Evolutionary conservation across 148 eudicot genomes (phyloP).

Genomic region (Heliamphora exappendiculata): DNA sequence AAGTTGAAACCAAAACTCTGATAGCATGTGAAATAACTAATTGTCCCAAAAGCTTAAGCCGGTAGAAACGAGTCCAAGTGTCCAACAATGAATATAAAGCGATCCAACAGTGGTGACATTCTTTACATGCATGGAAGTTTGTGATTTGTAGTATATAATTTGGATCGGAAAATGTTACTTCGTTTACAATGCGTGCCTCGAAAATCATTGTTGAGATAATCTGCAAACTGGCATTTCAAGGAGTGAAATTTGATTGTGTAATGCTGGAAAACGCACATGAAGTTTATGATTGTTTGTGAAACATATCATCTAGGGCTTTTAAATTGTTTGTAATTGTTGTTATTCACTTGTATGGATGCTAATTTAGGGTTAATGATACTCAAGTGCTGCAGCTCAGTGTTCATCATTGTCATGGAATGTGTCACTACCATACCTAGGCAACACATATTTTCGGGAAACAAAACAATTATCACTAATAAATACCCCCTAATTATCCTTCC

Average conservation of each 20-base stretch:
- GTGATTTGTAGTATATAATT: slow-evolving; percentile 1
- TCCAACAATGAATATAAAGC: too few species aligned
- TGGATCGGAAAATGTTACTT: background rate
- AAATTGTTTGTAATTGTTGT: background rate
- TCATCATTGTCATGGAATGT: background rate
- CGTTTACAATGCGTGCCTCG: background rate
- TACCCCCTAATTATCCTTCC: background rate
- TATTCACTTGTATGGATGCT: background rate
- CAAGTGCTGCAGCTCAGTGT: background rate
- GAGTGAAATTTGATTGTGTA: background rate
- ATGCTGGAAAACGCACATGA: background rate
- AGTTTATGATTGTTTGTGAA: background rate
- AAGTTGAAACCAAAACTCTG: too few species aligned
- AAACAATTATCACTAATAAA: background rate
- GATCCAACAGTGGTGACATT: background rate
- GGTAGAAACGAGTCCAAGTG: too few species aligned
- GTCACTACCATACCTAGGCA: background rate
- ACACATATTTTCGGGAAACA: background rate
- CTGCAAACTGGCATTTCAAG: background rate
- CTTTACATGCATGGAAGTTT: background rate
- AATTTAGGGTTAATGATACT: background rate
- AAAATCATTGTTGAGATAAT: background rate
- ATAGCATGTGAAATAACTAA: too few species aligned
- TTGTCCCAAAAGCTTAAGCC: too few species aligned
- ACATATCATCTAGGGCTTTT: background rate